Conservation (phyloP, 2,329 filamentous ascomycete species). For the Neofusicoccum umdonicola region DNA sequence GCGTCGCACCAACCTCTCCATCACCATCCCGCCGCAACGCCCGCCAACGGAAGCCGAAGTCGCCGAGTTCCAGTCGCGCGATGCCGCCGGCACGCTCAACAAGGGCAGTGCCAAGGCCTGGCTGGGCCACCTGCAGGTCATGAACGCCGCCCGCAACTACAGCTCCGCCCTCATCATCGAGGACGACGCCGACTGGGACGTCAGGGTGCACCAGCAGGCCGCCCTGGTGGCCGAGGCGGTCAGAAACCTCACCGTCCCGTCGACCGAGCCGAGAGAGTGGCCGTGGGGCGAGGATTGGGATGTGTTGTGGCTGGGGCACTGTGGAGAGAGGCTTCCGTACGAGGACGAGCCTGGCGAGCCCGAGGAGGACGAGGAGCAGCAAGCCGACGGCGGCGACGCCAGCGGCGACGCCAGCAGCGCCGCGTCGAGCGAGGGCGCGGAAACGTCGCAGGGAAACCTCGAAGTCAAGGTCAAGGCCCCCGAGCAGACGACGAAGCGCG, state of each 20-base stretch:
- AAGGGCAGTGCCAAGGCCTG: constrained; percentile 14
- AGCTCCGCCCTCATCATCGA: constrained; percentile 18
- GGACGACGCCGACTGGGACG: constrained; percentile 21
- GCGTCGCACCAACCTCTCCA: constrained; percentile 12
- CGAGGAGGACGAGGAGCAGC: neutral
- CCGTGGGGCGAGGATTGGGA: constrained; percentile 18
- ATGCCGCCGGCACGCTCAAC: neutral
- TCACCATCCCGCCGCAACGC: constrained; percentile 16
- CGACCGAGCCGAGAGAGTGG: neutral
- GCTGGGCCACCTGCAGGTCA: constrained; percentile 20
- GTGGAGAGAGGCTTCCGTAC: constrained; percentile 14
- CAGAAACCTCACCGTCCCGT: constrained; percentile 1
- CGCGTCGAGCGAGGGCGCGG: neutral
- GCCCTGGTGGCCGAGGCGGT: constrained; percentile 1
- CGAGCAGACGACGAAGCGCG: neutral
- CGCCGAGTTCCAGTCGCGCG: neutral
- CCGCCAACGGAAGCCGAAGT: neutral
- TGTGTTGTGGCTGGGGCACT: constrained; percentile 16
- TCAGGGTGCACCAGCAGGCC: constrained; percentile 10
- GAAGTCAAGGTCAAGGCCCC: too few species aligned
- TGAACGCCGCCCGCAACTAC: constrained; percentile 2
- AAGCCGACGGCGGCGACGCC: neutral
- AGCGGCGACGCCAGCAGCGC: neutral
- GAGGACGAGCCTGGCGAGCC: neutral
- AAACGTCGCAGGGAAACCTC: too few species aligned